These are phyloP conservation scores for Epicoccum sorghinum DNA, from an alignment of 2,329 filamentous ascomycete genomes.

Conservation along the genomic window DNA sequence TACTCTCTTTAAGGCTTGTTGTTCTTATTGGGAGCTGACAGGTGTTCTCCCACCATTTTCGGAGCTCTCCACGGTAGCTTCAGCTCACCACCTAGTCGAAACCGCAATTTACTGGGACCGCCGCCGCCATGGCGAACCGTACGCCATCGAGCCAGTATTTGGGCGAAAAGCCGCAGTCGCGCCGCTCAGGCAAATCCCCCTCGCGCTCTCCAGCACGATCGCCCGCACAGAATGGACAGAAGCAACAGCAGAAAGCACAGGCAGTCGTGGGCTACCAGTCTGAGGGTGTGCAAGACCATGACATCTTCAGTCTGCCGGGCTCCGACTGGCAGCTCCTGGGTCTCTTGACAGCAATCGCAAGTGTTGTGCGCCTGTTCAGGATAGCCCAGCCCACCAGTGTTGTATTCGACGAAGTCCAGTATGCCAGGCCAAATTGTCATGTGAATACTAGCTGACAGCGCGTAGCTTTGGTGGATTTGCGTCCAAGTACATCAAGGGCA, in stretches of 20 bases:
- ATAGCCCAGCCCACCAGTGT: slow-evolving; percentile 97
- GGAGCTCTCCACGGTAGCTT: slow-evolving; percentile 19
- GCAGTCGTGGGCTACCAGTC: slow-evolving; percentile 68
- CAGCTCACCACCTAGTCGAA: slow-evolving; percentile 28
- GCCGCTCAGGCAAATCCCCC: slow-evolving; percentile 43
- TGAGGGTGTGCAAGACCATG: slow-evolving; percentile 83
- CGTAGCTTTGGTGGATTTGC: slow-evolving; percentile 94
- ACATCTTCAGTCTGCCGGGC: slow-evolving; percentile 84
- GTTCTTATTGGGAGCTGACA: slow-evolving; percentile 19
- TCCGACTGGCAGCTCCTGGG: slow-evolving; percentile 82
- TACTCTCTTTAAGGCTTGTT: slow-evolving; percentile 42
- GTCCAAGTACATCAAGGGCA: slow-evolving; percentile 98
- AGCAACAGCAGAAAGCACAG: slow-evolving; percentile 45
- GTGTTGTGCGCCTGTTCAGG: slow-evolving; percentile 84
- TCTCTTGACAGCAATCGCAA: slow-evolving; percentile 74
- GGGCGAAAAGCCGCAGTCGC: slow-evolving; percentile 39
- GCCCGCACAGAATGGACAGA: slow-evolving; percentile 18
- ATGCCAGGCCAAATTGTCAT: slow-evolving; percentile 53
- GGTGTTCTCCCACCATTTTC: slow-evolving; percentile 18
- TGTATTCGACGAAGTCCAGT: slow-evolving; percentile 99
- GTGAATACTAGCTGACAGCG: slow-evolving; percentile 27
- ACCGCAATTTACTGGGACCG: slow-evolving; percentile 23
- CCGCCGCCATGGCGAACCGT: slow-evolving; percentile 46
- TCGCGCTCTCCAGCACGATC: slow-evolving; percentile 38
- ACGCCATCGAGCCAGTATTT: slow-evolving; percentile 38